Conservation (phyloP, 768 basidiomycete genomes). For the Phanerochaete sordida region DNA sequence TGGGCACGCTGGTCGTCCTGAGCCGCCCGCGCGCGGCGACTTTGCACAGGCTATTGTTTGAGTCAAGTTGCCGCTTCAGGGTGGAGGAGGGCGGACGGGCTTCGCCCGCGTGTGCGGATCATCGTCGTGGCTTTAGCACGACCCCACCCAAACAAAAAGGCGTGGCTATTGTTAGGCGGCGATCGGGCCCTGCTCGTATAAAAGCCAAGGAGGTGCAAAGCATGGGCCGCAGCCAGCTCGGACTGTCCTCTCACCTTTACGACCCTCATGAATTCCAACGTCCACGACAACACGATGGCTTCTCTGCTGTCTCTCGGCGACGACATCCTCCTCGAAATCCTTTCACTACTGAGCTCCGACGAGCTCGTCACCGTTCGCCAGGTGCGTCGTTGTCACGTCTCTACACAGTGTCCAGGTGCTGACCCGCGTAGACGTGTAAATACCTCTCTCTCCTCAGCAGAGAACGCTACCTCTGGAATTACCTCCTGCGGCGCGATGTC, state of each 20-base stretch:
- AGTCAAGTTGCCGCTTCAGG: conserved; percentile 4
- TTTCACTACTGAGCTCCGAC: conserved; percentile 1
- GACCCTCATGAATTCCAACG: neutral
- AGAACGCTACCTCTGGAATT: conserved; percentile 11
- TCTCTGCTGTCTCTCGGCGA: conserved; percentile 8
- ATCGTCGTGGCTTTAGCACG: neutral
- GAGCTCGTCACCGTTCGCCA: conserved; percentile 7
- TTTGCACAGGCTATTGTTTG: conserved; percentile 4
- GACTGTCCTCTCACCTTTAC: neutral
- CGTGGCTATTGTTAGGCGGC: conserved; percentile 4
- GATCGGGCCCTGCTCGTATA: neutral
- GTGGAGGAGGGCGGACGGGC: neutral
- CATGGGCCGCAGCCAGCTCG: neutral
- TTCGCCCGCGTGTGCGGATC: conserved; percentile 9
- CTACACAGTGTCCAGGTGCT: too few relatives aligned
- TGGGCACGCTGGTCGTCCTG: neutral
- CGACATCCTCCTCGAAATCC: conserved; percentile 10
- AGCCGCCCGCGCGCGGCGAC: neutral
- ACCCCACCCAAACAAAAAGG: conserved; percentile 10
- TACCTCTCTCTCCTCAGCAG: conserved; percentile 7
- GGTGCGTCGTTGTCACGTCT: conserved; percentile 2
- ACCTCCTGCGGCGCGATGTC: conserved; percentile 11
- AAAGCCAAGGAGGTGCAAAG: neutral
- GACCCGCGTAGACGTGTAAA: conserved; percentile 7
- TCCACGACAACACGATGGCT: neutral